These are phyloP conservation scores for Ramaria sp. DNA, from an alignment of 768 basidiomycete genomes.

Conservation along the genomic window DNA sequence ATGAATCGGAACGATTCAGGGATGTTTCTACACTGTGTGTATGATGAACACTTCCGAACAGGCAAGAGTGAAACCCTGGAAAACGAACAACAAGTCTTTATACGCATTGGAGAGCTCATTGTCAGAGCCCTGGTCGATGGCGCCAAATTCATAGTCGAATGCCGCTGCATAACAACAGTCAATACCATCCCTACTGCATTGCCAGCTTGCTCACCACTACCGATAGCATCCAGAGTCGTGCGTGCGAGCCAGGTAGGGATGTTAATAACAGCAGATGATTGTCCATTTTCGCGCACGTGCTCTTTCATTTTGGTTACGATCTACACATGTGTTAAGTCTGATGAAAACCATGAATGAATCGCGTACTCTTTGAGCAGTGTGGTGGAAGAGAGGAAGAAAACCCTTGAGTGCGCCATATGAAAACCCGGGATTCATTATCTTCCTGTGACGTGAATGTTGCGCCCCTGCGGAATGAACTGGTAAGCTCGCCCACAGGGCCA, in stretches of 20 bases:
- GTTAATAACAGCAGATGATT: background rate
- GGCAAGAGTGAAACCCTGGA: too few relatives aligned
- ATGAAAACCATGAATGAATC: background rate
- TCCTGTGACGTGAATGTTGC: slow-evolving; percentile 20
- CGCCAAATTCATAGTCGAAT: slow-evolving; percentile 17
- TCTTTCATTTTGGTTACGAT: slow-evolving; percentile 4
- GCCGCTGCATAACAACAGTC: slow-evolving; percentile 10
- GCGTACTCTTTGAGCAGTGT: too few relatives aligned
- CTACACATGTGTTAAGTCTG: background rate
- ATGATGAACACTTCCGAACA: too few relatives aligned
- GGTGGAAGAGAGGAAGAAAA: slow-evolving; percentile 18
- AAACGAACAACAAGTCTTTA: background rate
- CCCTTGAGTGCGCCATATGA: slow-evolving; percentile 15
- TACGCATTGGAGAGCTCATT: background rate
- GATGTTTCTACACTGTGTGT: background rate
- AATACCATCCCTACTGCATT: background rate
- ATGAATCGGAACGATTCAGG: slow-evolving; percentile 9
- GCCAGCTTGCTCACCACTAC: slow-evolving; percentile 1
- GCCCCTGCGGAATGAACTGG: slow-evolving; percentile 7
- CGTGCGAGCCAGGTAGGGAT: slow-evolving; percentile 5
- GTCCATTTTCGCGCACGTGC: too few relatives aligned
- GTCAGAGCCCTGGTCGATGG: slow-evolving; percentile 9
- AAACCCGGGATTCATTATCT: slow-evolving; percentile 21
- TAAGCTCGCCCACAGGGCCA: background rate
- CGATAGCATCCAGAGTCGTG: too few relatives aligned